Conservation (phyloP, 176 grass and related monocot genomes). For the Raddia guianensis region DNA sequence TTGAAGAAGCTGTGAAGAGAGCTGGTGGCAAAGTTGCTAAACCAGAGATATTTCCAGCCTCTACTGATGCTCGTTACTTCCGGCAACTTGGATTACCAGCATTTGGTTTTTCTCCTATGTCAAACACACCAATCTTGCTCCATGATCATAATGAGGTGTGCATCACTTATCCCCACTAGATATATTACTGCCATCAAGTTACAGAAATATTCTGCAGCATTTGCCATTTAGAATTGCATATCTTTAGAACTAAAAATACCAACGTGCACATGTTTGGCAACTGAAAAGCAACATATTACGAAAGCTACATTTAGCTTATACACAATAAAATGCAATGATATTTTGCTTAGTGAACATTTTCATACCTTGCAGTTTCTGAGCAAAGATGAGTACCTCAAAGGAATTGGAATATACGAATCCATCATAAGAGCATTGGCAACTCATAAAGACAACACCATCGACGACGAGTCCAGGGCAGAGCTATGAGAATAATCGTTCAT, state of each 20-base stretch:
- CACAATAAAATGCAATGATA: conserved; percentile 9
- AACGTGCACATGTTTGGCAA: background rate
- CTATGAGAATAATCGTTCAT: conserved; percentile 50
- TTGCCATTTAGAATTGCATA: background rate
- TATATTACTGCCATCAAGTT: background rate
- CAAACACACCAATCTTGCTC: conserved; percentile 82
- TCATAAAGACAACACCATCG: conserved; percentile 32
- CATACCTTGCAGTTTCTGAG: conserved; percentile 63
- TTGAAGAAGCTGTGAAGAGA: conserved; percentile 74
- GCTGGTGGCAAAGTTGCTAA: conserved; percentile 76
- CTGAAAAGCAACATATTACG: background rate
- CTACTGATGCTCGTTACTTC: conserved; percentile 85
- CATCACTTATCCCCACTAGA: background rate
- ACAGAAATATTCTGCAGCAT: background rate
- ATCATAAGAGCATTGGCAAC: conserved; percentile 68
- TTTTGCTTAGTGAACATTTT: background rate
- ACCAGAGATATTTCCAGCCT: conserved; percentile 84
- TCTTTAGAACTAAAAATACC: background rate
- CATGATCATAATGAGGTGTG: conserved; percentile 96
- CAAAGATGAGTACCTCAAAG: conserved; percentile 91
- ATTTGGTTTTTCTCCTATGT: conserved; percentile 95
- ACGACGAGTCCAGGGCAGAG: conserved; percentile 68
- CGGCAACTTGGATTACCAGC: conserved; percentile 75
- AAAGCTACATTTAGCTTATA: background rate
- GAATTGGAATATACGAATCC: conserved; percentile 74